phyloP scores from a whole-genome alignment of 2,329 filamentous ascomycete species.

The Eutypella sp. region DNA sequence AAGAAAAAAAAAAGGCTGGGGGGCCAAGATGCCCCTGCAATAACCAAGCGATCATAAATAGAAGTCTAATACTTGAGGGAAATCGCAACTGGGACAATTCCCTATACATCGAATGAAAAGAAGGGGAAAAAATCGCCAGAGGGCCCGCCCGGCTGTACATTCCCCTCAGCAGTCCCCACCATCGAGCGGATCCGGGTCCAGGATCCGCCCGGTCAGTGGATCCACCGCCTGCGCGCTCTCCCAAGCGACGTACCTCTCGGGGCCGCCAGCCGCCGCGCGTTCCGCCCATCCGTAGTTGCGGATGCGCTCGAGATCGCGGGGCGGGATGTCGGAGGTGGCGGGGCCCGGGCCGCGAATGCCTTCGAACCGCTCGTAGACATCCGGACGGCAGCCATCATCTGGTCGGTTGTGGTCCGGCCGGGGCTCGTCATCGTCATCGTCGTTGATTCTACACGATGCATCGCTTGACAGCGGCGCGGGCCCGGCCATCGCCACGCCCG shows the following conservation, averaged over 20 bases:
- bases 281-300: conserved; percentile 15
- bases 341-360: conserved; percentile 8
- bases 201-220: conserved; percentile 14
- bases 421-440: conserved; percentile 14
- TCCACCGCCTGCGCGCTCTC: conserved; percentile 12
- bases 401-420: conserved; percentile 6
- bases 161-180: conserved; percentile 15
- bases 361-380: conserved; percentile 17
- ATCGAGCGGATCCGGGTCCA: conserved; percentile 19
- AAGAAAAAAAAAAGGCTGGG: too few relatives aligned
- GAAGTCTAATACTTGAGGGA: too few relatives aligned
- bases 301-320: conserved; percentile 14
- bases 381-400: conserved; percentile 1
- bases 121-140: too few relatives aligned
- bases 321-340: conserved; percentile 3
- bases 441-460: conserved; percentile 22
- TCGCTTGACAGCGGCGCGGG: too few relatives aligned
- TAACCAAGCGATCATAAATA: too few relatives aligned
- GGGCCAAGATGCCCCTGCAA: too few relatives aligned
- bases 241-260: conserved; percentile 13
- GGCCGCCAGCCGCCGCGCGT: conserved; percentile 7
- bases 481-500: conserved; percentile 15
- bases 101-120: too few relatives aligned
- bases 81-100: too few relatives aligned
- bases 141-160: too few relatives aligned